Evolutionary conservation across 2,329 filamentous ascomycete genomes (phyloP), one percentile per base, ranked within the genome.

Genomic region (Ceratocystis variospora): DNA sequence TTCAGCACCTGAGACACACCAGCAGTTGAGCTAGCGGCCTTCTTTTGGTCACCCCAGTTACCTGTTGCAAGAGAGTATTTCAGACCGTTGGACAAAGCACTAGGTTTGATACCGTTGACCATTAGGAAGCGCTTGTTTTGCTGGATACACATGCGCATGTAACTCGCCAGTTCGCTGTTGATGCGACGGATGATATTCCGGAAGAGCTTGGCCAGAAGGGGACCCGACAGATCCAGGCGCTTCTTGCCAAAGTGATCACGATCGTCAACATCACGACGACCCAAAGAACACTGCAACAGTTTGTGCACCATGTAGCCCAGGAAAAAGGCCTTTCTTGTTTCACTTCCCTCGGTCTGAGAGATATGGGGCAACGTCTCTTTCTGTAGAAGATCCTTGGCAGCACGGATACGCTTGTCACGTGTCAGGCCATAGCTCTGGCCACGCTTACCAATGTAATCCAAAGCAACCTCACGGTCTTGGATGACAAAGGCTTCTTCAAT

Each of bases 11-110:
- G 94, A 61, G 93, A 97, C 61, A 99, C 94, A 81, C 94, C 95
- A 61, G 94, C 94, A 70, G 95, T 97, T 0, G 92, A 90, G 71
- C 88, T 93, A 72, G 89, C 89, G 22, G 94, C 92, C 80, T 97
- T 99, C 83, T 97, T 99, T 79, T 99, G 94, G 71, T 99, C 94
- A 73, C 94, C 95, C 95, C 94, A 99, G 77, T 99, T 99, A 70
- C 94, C 94, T 15, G 94, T 99, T 31, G 94, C 93, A 69, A 99
- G 81, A 64, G 94, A 96, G 77, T 99, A 99, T 74, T 96, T 96
- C 70, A 99, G 78, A 62, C 93, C 94, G 73, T 94, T 95, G 22
- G 92, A 96, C 70, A 99, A 82, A 22, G 94, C 96, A 69, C 86
- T 88, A 25, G 88, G 87, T 79, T 96, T 97, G 73, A 97, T 88